These are phyloP conservation scores for Yamadazyma sp. DNA, from an alignment of 805 yeast species.

Conservation along the genomic window DNA sequence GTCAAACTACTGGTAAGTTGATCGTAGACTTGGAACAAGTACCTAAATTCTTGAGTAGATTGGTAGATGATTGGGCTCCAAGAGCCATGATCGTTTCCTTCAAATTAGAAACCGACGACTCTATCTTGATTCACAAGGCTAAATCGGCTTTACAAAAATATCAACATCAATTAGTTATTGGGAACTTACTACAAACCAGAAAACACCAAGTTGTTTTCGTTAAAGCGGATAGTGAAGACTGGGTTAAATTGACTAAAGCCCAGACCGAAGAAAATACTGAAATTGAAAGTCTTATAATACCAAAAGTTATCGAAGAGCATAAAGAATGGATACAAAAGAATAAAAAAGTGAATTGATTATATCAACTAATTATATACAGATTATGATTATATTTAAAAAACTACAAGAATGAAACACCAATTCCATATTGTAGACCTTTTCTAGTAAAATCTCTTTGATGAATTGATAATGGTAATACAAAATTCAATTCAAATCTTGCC, in stretches of 20 bases:
- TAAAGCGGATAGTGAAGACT: constrained; percentile 41
- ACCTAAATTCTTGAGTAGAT: constrained; percentile 83
- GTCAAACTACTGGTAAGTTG: constrained; percentile 72
- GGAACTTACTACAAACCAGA: constrained; percentile 85
- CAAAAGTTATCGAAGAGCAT: constrained; percentile 68
- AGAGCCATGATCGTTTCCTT: constrained; percentile 92
- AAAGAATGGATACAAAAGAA: constrained; percentile 49
- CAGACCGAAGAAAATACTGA: constrained; percentile 46
- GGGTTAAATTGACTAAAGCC: constrained; percentile 50
- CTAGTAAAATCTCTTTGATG: constrained; percentile 46
- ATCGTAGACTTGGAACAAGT: constrained; percentile 90
- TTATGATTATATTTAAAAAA: no score
- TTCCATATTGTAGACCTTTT: constrained; percentile 58
- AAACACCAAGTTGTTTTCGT: constrained; percentile 88
- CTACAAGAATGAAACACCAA: constrained; percentile 56
- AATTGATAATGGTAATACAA: constrained; percentile 46
- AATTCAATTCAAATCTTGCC: constrained; percentile 57
- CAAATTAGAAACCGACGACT: constrained; percentile 84
- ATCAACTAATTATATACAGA: neutral
- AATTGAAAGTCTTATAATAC: constrained; percentile 79
- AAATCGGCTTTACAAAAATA: constrained; percentile 76
- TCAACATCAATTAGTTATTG: constrained; percentile 91
- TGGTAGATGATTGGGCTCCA: constrained; percentile 94
- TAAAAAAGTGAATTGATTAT: neutral
- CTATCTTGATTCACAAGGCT: constrained; percentile 71